Percentiles rank a stretch among this genome's conserved stretches.
These are phyloP conservation scores for Pyrenula massariospora DNA, from an alignment of 495 filamentous ascomycete genomes.

Conservation along the genomic window DNA sequence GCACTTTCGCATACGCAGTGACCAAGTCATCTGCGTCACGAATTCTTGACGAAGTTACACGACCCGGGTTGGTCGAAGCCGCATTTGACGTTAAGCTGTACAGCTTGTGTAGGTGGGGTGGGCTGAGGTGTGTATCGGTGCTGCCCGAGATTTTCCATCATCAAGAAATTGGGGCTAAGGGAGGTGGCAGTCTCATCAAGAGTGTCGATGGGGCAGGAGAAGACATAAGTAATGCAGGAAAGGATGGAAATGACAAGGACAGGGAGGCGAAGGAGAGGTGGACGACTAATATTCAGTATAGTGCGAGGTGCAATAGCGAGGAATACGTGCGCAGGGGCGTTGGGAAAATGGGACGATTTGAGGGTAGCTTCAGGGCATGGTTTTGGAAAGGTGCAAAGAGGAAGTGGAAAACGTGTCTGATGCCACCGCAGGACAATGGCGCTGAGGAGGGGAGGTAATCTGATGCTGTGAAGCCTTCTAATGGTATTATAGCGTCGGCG, in stretches of 20 bases:
- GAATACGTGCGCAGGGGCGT: no score
- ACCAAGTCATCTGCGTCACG: constrained; percentile 13
- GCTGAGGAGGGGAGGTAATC: neutral
- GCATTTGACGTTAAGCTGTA: constrained; percentile 12
- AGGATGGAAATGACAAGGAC: neutral
- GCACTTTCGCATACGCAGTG: constrained; percentile 33
- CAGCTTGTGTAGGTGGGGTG: constrained; percentile 4
- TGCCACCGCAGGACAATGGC: neutral
- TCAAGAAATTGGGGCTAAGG: neutral
- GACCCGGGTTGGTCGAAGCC: constrained; percentile 7
- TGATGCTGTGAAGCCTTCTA: no score
- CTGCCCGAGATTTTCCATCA: constrained; percentile 13
- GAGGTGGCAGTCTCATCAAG: neutral
- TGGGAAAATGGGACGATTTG: no score
- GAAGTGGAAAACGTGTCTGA: neutral
- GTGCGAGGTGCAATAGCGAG: neutral
- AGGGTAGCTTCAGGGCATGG: neutral
- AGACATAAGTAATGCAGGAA: neutral
- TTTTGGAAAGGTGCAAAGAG: neutral
- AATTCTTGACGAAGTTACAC: constrained; percentile 8
- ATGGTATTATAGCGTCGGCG: no score
- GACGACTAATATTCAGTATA: neutral
- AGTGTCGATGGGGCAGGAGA: neutral
- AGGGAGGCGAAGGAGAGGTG: neutral
- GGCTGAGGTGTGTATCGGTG: constrained; percentile 10